phyloP scores from a whole-genome alignment of 2,329 filamentous ascomycete species.

The Fusarium pseudocircinatum region DNA sequence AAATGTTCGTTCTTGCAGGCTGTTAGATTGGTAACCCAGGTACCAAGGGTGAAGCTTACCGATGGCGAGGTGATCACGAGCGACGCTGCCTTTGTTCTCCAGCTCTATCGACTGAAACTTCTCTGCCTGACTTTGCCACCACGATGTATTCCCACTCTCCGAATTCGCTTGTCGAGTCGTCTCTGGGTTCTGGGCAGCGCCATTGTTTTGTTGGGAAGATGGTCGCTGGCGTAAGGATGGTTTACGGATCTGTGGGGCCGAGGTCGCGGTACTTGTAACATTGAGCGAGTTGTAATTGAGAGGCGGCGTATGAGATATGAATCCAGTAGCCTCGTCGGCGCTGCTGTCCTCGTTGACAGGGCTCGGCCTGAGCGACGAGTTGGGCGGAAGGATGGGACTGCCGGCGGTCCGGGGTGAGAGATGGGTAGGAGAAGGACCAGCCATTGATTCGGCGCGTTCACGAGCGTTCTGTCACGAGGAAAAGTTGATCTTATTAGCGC shows the following conservation, averaged over 20 bases:
- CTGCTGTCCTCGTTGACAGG: slow-evolving; percentile 37
- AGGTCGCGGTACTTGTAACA: slow-evolving; percentile 27
- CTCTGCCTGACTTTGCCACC: slow-evolving; percentile 62
- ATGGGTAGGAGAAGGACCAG: slow-evolving; percentile 32
- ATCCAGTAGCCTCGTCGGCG: slow-evolving; percentile 55
- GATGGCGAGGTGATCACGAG: slow-evolving; percentile 81
- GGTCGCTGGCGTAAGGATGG: slow-evolving; percentile 12
- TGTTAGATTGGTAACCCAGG: background rate
- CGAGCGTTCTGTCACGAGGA: slow-evolving; percentile 50
- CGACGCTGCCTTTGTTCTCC: slow-evolving; percentile 87
- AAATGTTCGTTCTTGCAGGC: slow-evolving; percentile 76
- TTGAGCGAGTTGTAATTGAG: slow-evolving; percentile 54
- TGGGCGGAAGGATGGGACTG: slow-evolving; percentile 31
- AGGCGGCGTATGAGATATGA: slow-evolving; percentile 48
- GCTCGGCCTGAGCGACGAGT: slow-evolving; percentile 27
- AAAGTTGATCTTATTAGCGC: slow-evolving; percentile 21
- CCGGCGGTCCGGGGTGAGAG: slow-evolving; percentile 20
- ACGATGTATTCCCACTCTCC: slow-evolving; percentile 45
- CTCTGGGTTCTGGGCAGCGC: slow-evolving; percentile 2
- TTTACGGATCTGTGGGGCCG: slow-evolving; percentile 30
- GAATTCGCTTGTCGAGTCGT: slow-evolving; percentile 31
- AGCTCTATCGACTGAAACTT: slow-evolving; percentile 73
- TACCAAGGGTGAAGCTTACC: slow-evolving; percentile 57
- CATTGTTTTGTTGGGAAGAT: slow-evolving; percentile 9
- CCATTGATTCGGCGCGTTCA: slow-evolving; percentile 55